Percentiles rank a stretch among this genome's conserved stretches.
phyloP scores from a whole-genome alignment of 2,329 filamentous ascomycete genomes.

The Colletotrichum endophyticum region DNA sequence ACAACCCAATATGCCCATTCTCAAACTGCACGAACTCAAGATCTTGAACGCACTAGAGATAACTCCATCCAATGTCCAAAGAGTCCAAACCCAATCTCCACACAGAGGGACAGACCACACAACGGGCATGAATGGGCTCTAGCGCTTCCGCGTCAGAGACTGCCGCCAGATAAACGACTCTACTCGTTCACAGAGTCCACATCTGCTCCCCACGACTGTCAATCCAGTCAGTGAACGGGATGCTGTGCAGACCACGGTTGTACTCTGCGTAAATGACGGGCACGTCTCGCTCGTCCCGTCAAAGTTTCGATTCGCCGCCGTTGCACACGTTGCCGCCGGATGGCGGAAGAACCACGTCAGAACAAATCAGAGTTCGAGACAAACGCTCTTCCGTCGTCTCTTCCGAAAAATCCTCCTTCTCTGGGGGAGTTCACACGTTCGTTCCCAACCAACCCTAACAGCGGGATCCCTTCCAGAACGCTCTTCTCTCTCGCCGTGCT shows the following conservation, averaged over 20 bases:
- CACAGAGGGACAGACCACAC: not conserved
- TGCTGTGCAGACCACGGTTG: not conserved
- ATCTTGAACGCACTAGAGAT: not conserved
- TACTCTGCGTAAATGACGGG: not conserved
- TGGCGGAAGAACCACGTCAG: not conserved
- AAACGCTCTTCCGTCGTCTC: not conserved
- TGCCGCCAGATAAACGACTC: not conserved
- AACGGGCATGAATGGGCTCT: not conserved
- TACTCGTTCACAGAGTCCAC: not conserved
- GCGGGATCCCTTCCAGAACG: not conserved
- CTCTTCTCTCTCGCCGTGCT: not conserved
- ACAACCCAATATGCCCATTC: not conserved
- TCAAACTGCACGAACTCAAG: not conserved
- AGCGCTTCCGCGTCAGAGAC: not conserved
- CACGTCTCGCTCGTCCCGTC: not conserved
- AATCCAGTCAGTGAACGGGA: not conserved
- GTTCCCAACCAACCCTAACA: not conserved
- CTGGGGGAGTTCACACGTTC: not conserved
- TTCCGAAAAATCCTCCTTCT: not conserved
- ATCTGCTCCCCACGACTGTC: not conserved
- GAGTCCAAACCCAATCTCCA: not conserved
- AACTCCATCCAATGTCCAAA: not conserved
- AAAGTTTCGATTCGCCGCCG: not conserved
- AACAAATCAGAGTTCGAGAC: not conserved
- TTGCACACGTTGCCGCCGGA: not conserved